Evolutionary conservation across 306 rosid genomes (phyloP), one percentile per base, ranked within the genome.

Genomic region (Spatholobus suberectus): DNA sequence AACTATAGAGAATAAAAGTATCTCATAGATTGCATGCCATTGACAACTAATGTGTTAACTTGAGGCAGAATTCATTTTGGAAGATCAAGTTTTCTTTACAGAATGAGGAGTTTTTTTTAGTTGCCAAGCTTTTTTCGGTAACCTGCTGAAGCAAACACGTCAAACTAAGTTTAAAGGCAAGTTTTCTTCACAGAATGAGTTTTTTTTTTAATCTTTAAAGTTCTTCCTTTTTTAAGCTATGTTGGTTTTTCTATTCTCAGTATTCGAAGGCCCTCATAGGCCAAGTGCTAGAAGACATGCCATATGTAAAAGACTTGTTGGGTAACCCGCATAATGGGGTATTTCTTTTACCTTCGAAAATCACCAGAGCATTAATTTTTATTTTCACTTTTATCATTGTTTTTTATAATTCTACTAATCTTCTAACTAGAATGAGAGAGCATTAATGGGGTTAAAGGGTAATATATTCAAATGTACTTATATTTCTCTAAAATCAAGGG

Each of bases 61-160:
- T 13, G 52, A 65, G 62, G 77, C 55, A 68, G 34, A 81, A 73
- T 44, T 57, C 73, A 13, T 68, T 78, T 80, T 12, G 77, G 73
- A 58, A 61, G 46, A 73, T 47, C 52, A 23, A 58, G 81, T 63
- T 26, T 76, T 32, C 24, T 62, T 73, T 46, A 59, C 57, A 75
- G 51, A 75, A 66, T 63, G n/a, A n/a, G n/a, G 59, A 63, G 12
- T 67, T 61, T 54, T 6, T 47, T 27, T n/a, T n/a, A 6, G 46
- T 73, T 77, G 35, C 43, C 70, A 65, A 74, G 34, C 82, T 63
- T 58, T 81, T 81, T 78, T 79, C 32, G 51, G 35, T 15, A 82
- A 81, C 84, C 89, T 86, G 87, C 75, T 23, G 70, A 69, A 76
- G 20, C 83, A 82, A 65, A 52, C 81, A 68, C 51, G 14, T 29